A percentile compares a stretch with the other conserved stretches of the same genome.
Evolutionary conservation across 176 grass and related monocot species (phyloP).

Genomic region (Cocos nucifera): DNA sequence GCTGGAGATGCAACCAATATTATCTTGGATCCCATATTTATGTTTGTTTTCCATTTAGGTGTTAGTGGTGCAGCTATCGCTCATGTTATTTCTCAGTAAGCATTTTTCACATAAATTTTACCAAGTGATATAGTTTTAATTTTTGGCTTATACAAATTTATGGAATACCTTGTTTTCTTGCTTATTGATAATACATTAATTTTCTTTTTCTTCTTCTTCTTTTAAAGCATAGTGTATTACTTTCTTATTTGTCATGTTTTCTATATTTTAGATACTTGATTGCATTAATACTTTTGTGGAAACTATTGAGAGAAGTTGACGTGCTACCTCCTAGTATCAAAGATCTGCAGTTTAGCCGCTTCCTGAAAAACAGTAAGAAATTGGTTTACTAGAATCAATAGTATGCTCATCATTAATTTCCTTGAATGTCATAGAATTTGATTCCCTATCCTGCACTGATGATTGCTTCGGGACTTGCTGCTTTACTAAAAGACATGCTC

Average conservation of each 20-base stretch:
- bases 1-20: constrained; percentile 50
- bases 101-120: constrained; percentile 1
- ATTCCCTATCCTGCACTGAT: too few relatives aligned
- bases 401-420: background rate
- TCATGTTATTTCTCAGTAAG: constrained; percentile 65
- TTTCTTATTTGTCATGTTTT: too few relatives aligned
- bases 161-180: too few relatives aligned
- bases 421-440: too few relatives aligned
- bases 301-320: constrained; percentile 46
- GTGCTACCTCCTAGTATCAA: constrained; percentile 51
- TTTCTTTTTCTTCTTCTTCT: too few relatives aligned
- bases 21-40: constrained; percentile 50
- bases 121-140: too few relatives aligned
- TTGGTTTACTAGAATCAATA: background rate
- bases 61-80: constrained; percentile 59
- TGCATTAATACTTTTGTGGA: constrained; percentile 62
- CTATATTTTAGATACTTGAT: constrained; percentile 52
- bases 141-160: too few relatives aligned
- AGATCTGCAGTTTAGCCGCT: constrained; percentile 54
- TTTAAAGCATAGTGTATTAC: too few relatives aligned
- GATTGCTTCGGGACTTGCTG: too few relatives aligned
- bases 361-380: constrained; percentile 65
- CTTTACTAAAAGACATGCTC: too few relatives aligned
- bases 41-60: constrained; percentile 49
- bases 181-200: too few relatives aligned